Conservation (phyloP, 2,329 filamentous ascomycete species). For the Penicillium freii region DNA sequence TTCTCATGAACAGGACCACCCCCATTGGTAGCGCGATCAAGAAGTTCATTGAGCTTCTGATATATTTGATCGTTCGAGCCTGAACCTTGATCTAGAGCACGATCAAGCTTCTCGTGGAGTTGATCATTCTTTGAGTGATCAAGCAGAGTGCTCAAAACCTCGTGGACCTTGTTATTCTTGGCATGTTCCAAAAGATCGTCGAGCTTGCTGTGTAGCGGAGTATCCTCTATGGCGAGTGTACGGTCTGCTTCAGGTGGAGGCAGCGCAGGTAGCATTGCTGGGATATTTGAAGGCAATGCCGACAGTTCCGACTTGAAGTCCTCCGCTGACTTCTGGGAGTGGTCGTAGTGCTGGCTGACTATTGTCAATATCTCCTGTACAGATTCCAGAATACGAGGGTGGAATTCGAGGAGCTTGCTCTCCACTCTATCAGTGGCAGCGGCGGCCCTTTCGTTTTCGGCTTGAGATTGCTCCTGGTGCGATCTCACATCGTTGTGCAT, state of each 20-base stretch:
- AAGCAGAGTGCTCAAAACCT: constrained; percentile 54
- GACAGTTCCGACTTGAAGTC: constrained; percentile 59
- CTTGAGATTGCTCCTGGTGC: constrained; percentile 79
- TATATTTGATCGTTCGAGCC: constrained; percentile 48
- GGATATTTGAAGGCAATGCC: constrained; percentile 51
- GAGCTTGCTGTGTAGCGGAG: constrained; percentile 59
- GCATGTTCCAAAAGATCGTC: constrained; percentile 44
- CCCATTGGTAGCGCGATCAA: constrained; percentile 31
- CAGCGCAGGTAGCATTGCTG: constrained; percentile 55
- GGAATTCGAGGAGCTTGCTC: constrained; percentile 73
- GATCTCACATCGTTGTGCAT: constrained; percentile 67
- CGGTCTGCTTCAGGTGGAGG: constrained; percentile 35
- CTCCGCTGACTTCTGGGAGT: constrained; percentile 68
- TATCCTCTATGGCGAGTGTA: constrained; percentile 54
- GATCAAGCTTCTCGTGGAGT: constrained; percentile 60
- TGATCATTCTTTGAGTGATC: constrained; percentile 50
- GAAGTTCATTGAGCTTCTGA: constrained; percentile 55
- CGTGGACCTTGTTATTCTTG: constrained; percentile 55
- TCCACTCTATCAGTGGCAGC: constrained; percentile 73
- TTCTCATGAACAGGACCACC: constrained; percentile 36
- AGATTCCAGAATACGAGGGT: constrained; percentile 83
- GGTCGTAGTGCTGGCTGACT: constrained; percentile 83
- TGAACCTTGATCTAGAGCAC: constrained; percentile 37
- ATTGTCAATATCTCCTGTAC: constrained; percentile 82
- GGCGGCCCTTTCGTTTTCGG: constrained; percentile 73